Conservation (phyloP, 1,284 basidiomycete genomes). For the Trichosporon inkin region DNA sequence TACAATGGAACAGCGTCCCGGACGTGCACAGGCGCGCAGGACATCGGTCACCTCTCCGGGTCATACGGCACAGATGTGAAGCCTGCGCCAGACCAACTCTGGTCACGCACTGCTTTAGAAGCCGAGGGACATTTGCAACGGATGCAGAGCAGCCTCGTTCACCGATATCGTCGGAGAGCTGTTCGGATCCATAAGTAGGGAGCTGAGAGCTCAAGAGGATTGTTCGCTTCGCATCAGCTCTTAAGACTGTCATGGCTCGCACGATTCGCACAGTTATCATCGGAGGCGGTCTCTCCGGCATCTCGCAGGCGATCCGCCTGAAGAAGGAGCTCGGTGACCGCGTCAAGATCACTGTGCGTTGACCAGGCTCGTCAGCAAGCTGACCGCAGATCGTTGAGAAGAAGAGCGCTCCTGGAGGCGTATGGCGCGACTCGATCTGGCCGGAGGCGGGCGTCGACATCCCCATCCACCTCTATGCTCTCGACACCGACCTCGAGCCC, state of each 20-base stretch:
- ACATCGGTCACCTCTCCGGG: background rate
- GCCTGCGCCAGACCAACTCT: background rate
- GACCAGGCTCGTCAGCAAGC: background rate
- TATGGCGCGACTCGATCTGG: constrained; percentile 31
- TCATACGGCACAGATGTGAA: background rate
- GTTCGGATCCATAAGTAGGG: background rate
- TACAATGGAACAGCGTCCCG: too few species aligned
- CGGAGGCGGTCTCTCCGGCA: constrained; percentile 28
- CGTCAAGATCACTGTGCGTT: constrained; percentile 18
- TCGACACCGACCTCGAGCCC: constrained; percentile 26
- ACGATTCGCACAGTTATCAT: constrained; percentile 19
- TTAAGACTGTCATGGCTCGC: background rate
- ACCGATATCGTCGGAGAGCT: background rate
- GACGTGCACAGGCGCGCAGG: too few species aligned
- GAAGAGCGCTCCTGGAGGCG: constrained; percentile 22
- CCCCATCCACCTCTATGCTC: constrained; percentile 28
- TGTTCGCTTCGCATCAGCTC: background rate
- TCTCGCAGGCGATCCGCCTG: constrained; percentile 30
- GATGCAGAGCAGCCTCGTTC: background rate
- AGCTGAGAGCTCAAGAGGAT: background rate
- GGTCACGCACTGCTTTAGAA: background rate
- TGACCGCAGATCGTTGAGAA: constrained; percentile 25
- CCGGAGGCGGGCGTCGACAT: constrained; percentile 28
- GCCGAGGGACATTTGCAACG: background rate
- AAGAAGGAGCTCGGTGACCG: constrained; percentile 25